These are phyloP conservation scores for Aspergillus biplanus DNA, from an alignment of 495 filamentous ascomycete species.

Conservation along the genomic window DNA sequence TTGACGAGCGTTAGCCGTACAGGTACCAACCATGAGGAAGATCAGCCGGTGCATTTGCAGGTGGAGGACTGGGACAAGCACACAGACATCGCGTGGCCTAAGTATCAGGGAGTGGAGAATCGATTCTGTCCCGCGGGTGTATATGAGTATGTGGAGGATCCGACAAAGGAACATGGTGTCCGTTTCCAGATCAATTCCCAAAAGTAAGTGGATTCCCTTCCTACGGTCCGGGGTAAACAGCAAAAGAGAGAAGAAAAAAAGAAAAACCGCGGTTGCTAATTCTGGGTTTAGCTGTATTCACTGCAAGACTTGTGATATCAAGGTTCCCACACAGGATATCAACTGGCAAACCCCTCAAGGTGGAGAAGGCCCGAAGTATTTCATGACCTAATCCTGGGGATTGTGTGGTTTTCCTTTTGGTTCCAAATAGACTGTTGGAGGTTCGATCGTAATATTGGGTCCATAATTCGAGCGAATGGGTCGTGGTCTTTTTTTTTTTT, in stretches of 20 bases:
- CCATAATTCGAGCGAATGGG: not conserved
- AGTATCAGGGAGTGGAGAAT: slow-evolving; percentile 92
- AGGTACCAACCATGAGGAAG: slow-evolving; percentile 98
- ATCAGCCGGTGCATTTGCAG: slow-evolving; percentile 94
- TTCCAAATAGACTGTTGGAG: not conserved
- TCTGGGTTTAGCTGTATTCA: slow-evolving; percentile 78
- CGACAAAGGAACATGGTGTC: slow-evolving; percentile 77
- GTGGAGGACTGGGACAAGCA: slow-evolving; percentile 95
- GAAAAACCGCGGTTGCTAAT: slow-evolving; percentile 29
- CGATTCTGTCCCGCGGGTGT: slow-evolving; percentile 99
- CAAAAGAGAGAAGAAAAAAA: too few species aligned
- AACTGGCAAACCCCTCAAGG: slow-evolving; percentile 96
- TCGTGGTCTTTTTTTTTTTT: not conserved
- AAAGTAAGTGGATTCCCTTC: slow-evolving; percentile 67
- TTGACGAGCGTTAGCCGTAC: slow-evolving; percentile 91
- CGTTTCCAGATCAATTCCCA: slow-evolving; percentile 98
- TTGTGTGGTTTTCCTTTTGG: not conserved
- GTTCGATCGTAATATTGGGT: not conserved
- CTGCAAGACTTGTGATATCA: slow-evolving; percentile 99
- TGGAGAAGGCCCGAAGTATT: slow-evolving; percentile 95
- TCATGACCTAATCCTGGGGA: slow-evolving; percentile 68
- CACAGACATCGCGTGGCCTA: slow-evolving; percentile 76
- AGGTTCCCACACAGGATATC: slow-evolving; percentile 94
- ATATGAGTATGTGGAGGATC: slow-evolving; percentile 97
- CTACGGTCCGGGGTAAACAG: slow-evolving; percentile 1